Percentiles rank a stretch among this genome's conserved stretches.
Evolutionary conservation across 2,329 filamentous ascomycete genomes (phyloP).

Genomic region (Coniochaeta sp.): DNA sequence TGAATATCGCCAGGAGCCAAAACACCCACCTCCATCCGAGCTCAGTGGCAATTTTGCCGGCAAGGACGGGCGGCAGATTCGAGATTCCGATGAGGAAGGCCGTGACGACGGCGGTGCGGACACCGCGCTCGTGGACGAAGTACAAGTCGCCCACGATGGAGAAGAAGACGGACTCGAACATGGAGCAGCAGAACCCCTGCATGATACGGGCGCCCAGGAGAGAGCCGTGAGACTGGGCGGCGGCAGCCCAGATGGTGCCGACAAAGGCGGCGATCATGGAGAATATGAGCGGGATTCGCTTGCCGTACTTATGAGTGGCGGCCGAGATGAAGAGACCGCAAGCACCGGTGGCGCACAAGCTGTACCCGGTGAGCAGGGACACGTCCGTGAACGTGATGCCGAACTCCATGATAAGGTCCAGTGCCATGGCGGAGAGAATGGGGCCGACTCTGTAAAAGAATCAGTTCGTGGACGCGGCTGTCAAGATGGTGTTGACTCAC

Average conservation of each 20-base stretch:
- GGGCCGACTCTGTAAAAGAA: neutral
- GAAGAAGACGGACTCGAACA: constrained; percentile 18
- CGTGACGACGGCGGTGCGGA: constrained; percentile 11
- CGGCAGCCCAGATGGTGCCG: constrained; percentile 13
- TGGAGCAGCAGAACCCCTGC: constrained; percentile 19
- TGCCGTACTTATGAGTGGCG: constrained; percentile 17
- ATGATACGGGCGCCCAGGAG: constrained; percentile 17
- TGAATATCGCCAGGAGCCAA: constrained; percentile 25
- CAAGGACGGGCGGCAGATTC: constrained; percentile 13
- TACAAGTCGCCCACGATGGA: constrained; percentile 19
- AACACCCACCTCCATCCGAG: constrained; percentile 22
- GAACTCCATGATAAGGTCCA: constrained; percentile 2
- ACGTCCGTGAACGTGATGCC: constrained; percentile 11
- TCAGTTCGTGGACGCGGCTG: neutral
- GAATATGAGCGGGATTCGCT: constrained; percentile 18
- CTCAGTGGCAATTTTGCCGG: constrained; percentile 13
- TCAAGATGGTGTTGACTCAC: neutral
- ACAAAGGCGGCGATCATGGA: constrained; percentile 12
- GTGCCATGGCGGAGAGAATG: constrained; percentile 1
- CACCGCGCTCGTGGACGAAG: constrained; percentile 21
- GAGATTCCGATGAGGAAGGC: constrained; percentile 11
- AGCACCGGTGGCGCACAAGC: constrained; percentile 12
- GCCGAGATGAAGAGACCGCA: constrained; percentile 14
- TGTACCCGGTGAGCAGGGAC: constrained; percentile 15
- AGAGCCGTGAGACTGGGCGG: constrained; percentile 11